Conservation (phyloP, 176 grass and related monocot genomes). For the Musa acuminata region DNA sequence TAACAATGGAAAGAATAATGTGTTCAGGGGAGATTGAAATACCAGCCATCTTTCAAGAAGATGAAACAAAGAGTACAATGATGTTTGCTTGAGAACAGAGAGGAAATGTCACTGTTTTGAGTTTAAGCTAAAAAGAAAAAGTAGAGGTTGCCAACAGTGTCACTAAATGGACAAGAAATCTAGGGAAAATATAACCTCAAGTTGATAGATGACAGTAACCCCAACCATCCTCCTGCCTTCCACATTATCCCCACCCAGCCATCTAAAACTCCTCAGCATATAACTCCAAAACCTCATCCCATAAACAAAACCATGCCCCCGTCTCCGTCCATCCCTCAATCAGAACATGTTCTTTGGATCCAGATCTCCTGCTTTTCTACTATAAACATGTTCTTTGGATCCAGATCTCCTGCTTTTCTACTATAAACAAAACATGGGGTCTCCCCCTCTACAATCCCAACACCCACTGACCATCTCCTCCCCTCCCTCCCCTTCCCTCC, state of each 20-base stretch:
- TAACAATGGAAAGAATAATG: no score
- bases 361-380: constrained; percentile 71
- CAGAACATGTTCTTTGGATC: constrained; percentile 47
- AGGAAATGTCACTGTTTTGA: no score
- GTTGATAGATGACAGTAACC: constrained; percentile 1
- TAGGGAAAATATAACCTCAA: not conserved
- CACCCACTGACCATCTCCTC: constrained; percentile 23
- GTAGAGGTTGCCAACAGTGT: not conserved
- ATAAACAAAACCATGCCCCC: constrained; percentile 14
- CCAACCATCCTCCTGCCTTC: constrained; percentile 11
- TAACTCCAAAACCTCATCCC: constrained; percentile 20
- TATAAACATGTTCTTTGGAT: constrained; percentile 70
- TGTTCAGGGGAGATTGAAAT: not conserved
- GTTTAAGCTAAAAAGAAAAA: no score
- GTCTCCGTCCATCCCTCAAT: constrained; percentile 22
- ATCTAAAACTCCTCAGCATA: constrained; percentile 7
- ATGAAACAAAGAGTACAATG: no score
- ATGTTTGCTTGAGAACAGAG: no score
- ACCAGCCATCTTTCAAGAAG: no score
- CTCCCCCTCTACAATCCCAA: constrained; percentile 73
- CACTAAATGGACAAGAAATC: constrained; percentile 9
- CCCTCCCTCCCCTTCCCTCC: not conserved
- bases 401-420: constrained; percentile 76
- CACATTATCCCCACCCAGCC: constrained; percentile 18
- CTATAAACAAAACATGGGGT: constrained; percentile 97